Evolutionary conservation across 164 flowering plant species (phyloP).

Genomic region (Magnolia kwangsiensis): DNA sequence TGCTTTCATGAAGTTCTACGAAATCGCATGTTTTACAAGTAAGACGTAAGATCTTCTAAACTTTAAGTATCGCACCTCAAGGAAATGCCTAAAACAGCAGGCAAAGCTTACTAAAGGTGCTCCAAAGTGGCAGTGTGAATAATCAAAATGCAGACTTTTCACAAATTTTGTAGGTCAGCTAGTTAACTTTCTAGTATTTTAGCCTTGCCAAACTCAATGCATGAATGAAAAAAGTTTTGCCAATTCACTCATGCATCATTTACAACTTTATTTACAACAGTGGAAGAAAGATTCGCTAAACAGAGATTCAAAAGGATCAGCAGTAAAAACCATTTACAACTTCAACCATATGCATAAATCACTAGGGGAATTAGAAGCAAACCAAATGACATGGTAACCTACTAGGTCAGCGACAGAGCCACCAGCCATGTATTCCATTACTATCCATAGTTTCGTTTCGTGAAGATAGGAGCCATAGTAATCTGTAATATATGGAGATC

Average conservation of each 20-base stretch:
- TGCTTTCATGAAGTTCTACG: too few species aligned
- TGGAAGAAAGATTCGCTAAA: not conserved
- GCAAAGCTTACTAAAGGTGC: not conserved
- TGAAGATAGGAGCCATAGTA: constrained; percentile 92
- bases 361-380: not conserved
- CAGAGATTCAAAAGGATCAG: not conserved
- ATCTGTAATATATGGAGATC: constrained; percentile 88
- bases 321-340: not conserved
- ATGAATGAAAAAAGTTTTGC: not conserved
- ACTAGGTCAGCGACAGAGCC: constrained; percentile 99
- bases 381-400: constrained; percentile 30
- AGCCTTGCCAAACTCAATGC: not conserved
- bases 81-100: too few species aligned
- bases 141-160: not conserved
- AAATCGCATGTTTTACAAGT: too few species aligned
- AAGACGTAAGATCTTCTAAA: too few species aligned
- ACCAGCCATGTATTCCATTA: constrained; percentile 99
- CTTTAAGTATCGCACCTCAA: too few species aligned
- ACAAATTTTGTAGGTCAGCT: not conserved
- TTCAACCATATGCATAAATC: not conserved
- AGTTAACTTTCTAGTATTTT: not conserved
- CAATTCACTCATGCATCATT: not conserved
- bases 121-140: not conserved
- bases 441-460: constrained; percentile 94
- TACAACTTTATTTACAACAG: not conserved